Base-by-base conservation (phyloP, 139 green algal genomes). In the Haematococcus sp. region DNA sequence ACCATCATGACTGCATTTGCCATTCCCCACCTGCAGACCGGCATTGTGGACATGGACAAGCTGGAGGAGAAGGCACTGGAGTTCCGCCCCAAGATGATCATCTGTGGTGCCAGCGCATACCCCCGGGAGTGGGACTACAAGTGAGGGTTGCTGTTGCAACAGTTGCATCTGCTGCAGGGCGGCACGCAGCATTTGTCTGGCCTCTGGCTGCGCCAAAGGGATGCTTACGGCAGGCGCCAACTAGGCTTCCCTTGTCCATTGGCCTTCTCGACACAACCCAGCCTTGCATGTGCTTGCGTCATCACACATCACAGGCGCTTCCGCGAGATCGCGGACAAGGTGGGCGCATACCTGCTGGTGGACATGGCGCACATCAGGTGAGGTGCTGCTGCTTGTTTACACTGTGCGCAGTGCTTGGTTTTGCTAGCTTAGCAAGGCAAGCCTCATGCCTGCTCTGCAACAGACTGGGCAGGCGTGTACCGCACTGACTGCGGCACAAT, bases 281-380 rank as follows among this genome's bases (percentile, higher is more conserved):
- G n/a, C n/a, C n/a, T n/a, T n/a, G n/a, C n/a, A n/a, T n/a, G n/a
- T n/a, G n/a, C n/a, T n/a, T n/a, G n/a, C n/a, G n/a, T n/a, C n/a
- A n/a, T n/a, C n/a, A n/a, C n/a, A n/a, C n/a, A n/a, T n/a, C 40
- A 11, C 40, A 49, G 40, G 4, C 87, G 91, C 71, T 97, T 98
- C 90, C 82, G 93, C 15, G 68, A 82, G n/a, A 92, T 97, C 70
- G 90, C 89, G 4, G 90, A 98, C 81, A 94, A 94, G 65, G 80
- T 86, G 22, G 84, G 85, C 63, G 85, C 85, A 1, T 78, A 78
- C 31, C 76, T 90, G 27, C 74, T 90, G 81, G 70, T 90, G 31
- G 96, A 99, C 87, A 99, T 99, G 96, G 96, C 96, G 1, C 96
- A 99, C 93, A 98, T 99, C 87, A 94, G 74, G 81, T 86, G 54